phyloP scores from a whole-genome alignment of 108 stramenopile species.

The Licmophora abbreviata region DNA sequence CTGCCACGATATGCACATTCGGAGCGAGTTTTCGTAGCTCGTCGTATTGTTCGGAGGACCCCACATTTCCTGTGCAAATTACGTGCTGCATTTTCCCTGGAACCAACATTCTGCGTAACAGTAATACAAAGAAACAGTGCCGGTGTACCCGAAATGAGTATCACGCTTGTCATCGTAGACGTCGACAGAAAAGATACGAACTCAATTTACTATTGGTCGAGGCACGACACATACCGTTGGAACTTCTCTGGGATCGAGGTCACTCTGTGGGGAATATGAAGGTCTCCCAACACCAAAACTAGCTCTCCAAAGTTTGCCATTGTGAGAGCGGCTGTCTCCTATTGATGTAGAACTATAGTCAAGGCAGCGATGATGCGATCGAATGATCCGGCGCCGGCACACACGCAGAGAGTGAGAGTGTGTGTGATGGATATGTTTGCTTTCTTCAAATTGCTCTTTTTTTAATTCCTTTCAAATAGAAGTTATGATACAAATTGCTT shows the following conservation, averaged over 20 bases:
- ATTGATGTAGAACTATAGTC: too few species aligned
- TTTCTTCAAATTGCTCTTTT: too few species aligned
- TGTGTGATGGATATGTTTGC: too few species aligned
- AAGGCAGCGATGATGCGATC: too few species aligned
- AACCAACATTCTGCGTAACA: slow-evolving; percentile 82
- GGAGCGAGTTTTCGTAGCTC: slow-evolving; percentile 86
- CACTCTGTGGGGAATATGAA: slow-evolving; percentile 90
- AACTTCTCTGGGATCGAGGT: slow-evolving; percentile 90
- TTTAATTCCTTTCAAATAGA: too few species aligned
- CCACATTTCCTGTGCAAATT: slow-evolving; percentile 95
- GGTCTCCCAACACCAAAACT: slow-evolving; percentile 89
- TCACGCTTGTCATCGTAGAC: neutral
- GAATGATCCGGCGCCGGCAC: too few species aligned
- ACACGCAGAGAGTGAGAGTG: too few species aligned
- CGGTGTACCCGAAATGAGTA: neutral
- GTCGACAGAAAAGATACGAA: neutral
- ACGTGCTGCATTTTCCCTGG: slow-evolving; percentile 98
- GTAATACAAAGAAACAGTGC: too few species aligned
- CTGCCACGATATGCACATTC: slow-evolving; percentile 89
- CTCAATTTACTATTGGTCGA: neutral
- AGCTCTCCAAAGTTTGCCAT: slow-evolving; percentile 90
- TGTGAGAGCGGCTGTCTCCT: too few species aligned
- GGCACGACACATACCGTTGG: slow-evolving; percentile 28
- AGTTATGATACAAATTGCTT: too few species aligned
- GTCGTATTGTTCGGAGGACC: slow-evolving; percentile 75